Evolutionary conservation across 345 rosid species (phyloP).

Genomic region (Pistacia vera): DNA sequence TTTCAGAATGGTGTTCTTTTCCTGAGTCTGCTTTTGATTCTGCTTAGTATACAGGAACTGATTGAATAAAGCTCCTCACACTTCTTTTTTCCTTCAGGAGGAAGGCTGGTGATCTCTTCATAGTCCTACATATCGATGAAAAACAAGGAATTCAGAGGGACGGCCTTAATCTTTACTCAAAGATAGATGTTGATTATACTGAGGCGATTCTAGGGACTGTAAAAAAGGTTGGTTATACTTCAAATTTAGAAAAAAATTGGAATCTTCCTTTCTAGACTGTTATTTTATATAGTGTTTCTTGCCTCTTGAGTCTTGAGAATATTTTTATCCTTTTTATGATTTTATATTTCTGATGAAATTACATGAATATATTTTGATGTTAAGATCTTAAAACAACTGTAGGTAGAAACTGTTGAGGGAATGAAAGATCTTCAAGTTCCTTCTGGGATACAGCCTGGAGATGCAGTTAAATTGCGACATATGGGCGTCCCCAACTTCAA

Average conservation of each 20-base stretch:
- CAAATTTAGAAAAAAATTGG: background rate
- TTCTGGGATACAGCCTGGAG: conserved; percentile 86
- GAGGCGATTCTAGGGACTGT: conserved; percentile 82
- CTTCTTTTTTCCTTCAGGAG: conserved; percentile 46
- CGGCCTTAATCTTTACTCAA: conserved; percentile 80
- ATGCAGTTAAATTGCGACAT: conserved; percentile 50
- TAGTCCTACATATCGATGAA: conserved; percentile 64
- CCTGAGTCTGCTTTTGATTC: background rate
- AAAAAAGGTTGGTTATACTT: conserved; percentile 49
- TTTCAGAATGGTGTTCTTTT: background rate
- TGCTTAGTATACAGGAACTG: background rate
- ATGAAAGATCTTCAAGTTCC: conserved; percentile 72
- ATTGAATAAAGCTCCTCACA: background rate
- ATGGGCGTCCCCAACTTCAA: conserved; percentile 91
- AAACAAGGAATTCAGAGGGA: conserved; percentile 81
- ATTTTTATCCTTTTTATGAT: background rate
- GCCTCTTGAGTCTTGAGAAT: background rate
- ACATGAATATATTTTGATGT: background rate
- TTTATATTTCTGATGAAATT: conserved; percentile 5
- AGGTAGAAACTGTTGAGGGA: conserved; percentile 95
- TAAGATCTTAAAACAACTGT: conserved; percentile 26
- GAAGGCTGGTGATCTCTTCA: conserved; percentile 70
- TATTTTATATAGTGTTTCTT: background rate
- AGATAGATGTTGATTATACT: conserved; percentile 67
- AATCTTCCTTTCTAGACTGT: background rate